These are phyloP conservation scores for Geosmithia putterillii DNA, from an alignment of 2,329 filamentous ascomycete species.

Conservation along the genomic window DNA sequence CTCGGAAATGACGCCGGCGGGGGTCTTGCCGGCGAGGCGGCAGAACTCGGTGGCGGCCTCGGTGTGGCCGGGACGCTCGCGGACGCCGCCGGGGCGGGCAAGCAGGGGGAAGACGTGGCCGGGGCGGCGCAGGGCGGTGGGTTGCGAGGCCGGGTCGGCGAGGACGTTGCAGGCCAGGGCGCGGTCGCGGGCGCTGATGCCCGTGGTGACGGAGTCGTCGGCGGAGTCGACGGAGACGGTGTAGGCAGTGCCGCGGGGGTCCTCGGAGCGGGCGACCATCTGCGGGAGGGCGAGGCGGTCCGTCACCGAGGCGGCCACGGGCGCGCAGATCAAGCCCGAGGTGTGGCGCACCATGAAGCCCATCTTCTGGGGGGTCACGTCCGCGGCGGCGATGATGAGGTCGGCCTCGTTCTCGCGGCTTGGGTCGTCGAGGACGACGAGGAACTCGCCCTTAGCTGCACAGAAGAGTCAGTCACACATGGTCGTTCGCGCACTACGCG, in stretches of 20 bases:
- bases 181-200: conserved; percentile 82
- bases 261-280: conserved; percentile 68
- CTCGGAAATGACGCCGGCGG: conserved; percentile 79
- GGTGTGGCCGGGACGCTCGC: conserved; percentile 73
- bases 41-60: conserved; percentile 92
- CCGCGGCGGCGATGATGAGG: conserved; percentile 83
- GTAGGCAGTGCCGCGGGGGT: conserved; percentile 87
- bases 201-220: conserved; percentile 64
- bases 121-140: conserved; percentile 61
- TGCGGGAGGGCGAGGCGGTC: conserved; percentile 65
- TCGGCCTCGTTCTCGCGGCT: conserved; percentile 97
- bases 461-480: neutral
- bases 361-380: conserved; percentile 80
- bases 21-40: conserved; percentile 63
- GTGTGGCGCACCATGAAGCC: conserved; percentile 91
- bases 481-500: neutral
- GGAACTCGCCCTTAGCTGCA: conserved; percentile 71
- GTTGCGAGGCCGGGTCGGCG: conserved; percentile 48
- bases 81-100: conserved; percentile 67
- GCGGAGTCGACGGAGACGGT: conserved; percentile 78
- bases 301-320: conserved; percentile 59
- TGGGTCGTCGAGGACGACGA: conserved; percentile 87
- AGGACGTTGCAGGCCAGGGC: conserved; percentile 69
- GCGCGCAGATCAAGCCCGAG: conserved; percentile 84
- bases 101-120: conserved; percentile 85